These are phyloP conservation scores for Purpureocillium takamizusanense DNA, from an alignment of 2,329 filamentous ascomycete species.

Conservation along the genomic window DNA sequence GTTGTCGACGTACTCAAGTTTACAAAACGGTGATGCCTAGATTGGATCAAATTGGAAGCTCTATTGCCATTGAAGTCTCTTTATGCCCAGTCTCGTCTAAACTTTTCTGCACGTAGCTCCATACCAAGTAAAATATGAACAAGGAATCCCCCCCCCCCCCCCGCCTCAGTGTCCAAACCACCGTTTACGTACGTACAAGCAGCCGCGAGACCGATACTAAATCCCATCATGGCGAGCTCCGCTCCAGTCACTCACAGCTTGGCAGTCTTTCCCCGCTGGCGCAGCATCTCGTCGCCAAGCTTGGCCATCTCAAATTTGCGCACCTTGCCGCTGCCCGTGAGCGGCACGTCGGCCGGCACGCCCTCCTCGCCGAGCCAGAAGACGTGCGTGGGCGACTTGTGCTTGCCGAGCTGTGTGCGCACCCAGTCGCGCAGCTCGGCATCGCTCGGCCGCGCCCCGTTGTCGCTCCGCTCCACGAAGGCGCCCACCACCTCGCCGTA, in stretches of 20 bases:
- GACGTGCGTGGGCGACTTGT: slow-evolving; percentile 64
- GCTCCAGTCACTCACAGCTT: slow-evolving; percentile 28
- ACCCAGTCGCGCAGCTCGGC: slow-evolving; percentile 56
- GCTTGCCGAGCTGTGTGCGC: slow-evolving; percentile 48
- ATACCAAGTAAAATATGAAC: no score
- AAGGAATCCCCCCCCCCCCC: no score
- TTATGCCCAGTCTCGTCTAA: no score
- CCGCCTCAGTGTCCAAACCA: no score
- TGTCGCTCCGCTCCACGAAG: slow-evolving; percentile 41
- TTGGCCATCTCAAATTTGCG: slow-evolving; percentile 57
- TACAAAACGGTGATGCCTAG: no score
- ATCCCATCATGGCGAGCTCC: no score
- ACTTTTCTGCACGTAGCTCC: no score
- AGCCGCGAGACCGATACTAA: no score
- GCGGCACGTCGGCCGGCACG: slow-evolving; percentile 44
- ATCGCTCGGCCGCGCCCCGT: slow-evolving; percentile 30
- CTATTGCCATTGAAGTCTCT: no score
- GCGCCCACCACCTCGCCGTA: slow-evolving; percentile 67
- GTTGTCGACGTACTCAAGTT: no score
- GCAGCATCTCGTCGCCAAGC: slow-evolving; percentile 44
- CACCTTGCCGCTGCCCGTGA: slow-evolving; percentile 66
- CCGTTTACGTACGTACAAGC: no score
- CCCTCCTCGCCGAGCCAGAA: slow-evolving; percentile 64
- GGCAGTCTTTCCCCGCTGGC: slow-evolving; percentile 34
- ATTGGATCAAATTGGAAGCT: no score